phyloP scores from a whole-genome alignment of 1,139 yeast species.

The Protomyces lactucae-debilis region DNA sequence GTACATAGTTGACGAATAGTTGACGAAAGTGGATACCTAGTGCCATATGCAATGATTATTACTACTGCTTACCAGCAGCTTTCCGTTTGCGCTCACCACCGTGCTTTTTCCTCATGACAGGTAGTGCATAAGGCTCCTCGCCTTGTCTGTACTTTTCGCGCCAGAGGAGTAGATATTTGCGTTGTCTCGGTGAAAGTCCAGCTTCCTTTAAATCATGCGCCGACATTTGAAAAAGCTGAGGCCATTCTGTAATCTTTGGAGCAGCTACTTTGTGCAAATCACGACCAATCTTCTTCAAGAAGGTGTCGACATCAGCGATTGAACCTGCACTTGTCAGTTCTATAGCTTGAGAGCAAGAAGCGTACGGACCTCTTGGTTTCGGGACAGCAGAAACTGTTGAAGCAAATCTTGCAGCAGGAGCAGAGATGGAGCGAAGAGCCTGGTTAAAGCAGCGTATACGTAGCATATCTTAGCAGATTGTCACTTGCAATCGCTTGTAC shows the following conservation, averaged over 20 bases:
- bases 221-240: slow-evolving; percentile 8
- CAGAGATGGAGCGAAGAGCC: neutral
- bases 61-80: slow-evolving; percentile 12
- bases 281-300: slow-evolving; percentile 16
- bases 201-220: slow-evolving; percentile 20
- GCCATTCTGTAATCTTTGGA: slow-evolving; percentile 14
- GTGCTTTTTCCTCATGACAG: slow-evolving; percentile 17
- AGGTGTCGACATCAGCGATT: neutral
- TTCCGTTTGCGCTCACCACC: slow-evolving; percentile 22
- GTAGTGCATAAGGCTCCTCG: slow-evolving; percentile 3
- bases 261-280: slow-evolving; percentile 1
- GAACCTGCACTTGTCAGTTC: neutral
- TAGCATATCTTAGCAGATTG: neutral
- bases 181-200: slow-evolving; percentile 11
- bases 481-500: too few species aligned
- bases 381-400: neutral
- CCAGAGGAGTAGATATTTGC: slow-evolving; percentile 22
- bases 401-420: neutral
- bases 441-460: neutral
- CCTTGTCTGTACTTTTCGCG: slow-evolving; percentile 21
- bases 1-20: neutral
- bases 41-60: neutral
- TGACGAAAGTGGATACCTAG: neutral
- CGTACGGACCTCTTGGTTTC: neutral
- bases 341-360: neutral